Conservation (phyloP, 2,329 filamentous ascomycete species). For the Aulographum hederae region DNA sequence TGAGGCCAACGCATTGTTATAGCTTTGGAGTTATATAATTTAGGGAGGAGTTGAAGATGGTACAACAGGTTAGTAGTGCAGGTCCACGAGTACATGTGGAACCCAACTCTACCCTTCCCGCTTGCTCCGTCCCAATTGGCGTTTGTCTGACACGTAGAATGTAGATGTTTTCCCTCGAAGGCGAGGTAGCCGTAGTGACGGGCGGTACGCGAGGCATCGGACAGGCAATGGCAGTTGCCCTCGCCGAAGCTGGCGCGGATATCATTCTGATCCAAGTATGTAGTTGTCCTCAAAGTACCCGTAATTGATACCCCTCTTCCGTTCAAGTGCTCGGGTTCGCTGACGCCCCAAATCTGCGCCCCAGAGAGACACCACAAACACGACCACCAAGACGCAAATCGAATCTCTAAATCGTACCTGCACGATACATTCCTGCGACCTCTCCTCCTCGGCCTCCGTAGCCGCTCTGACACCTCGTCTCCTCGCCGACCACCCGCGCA, state of each 20-base stretch:
- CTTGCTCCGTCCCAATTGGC: no score
- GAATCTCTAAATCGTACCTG: constrained; percentile 47
- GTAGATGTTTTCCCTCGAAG: constrained; percentile 30
- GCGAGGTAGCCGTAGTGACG: constrained; percentile 30
- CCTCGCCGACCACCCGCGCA: constrained; percentile 40
- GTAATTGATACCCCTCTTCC: no score
- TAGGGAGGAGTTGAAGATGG: no score
- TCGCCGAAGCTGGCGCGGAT: constrained; percentile 32
- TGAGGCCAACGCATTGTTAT: no score
- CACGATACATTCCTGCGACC: constrained; percentile 51
- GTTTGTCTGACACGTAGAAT: no score
- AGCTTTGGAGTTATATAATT: no score
- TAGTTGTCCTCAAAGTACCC: background rate
- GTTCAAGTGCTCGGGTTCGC: background rate
- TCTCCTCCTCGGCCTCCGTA: constrained; percentile 42
- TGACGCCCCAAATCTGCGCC: background rate
- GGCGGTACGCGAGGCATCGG: constrained; percentile 32
- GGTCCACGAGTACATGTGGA: no score
- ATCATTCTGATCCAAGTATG: constrained; percentile 29
- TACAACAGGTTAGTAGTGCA: no score
- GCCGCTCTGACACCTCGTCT: constrained; percentile 40
- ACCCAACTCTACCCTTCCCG: no score
- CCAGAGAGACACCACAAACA: constrained; percentile 36
- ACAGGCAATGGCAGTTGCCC: constrained; percentile 30
- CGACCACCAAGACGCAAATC: constrained; percentile 40